Percentiles rank a stretch among this genome's conserved stretches.
These are phyloP conservation scores for Blastobotrys robertii DNA, from an alignment of 805 yeast species.

Conservation along the genomic window DNA sequence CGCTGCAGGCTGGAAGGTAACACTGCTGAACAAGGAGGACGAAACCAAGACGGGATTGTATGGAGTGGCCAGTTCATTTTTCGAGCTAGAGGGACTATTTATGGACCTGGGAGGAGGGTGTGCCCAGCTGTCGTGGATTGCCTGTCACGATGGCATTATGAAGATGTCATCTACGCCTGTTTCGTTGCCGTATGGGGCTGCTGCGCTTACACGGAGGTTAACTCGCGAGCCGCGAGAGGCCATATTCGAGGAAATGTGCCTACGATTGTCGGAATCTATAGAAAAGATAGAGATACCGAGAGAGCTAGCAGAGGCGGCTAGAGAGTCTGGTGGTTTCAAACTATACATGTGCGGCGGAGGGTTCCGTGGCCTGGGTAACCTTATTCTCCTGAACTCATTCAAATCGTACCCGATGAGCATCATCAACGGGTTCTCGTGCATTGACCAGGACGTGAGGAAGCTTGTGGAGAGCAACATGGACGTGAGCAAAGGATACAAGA, in stretches of 20 bases:
- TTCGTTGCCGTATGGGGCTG: slow-evolving; percentile 66
- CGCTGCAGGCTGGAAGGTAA: slow-evolving; percentile 61
- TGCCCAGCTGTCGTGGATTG: slow-evolving; percentile 61
- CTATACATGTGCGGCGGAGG: slow-evolving; percentile 70
- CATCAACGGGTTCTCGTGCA: slow-evolving; percentile 57
- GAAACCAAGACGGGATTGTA: slow-evolving; percentile 62
- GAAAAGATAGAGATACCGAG: slow-evolving; percentile 44
- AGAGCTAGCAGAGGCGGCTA: slow-evolving; percentile 41
- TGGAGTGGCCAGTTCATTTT: slow-evolving; percentile 67
- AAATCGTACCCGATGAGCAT: slow-evolving; percentile 57
- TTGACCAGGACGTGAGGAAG: slow-evolving; percentile 41
- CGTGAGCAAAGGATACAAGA: slow-evolving; percentile 43
- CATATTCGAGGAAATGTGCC: slow-evolving; percentile 44
- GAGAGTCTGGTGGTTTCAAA: slow-evolving; percentile 48
- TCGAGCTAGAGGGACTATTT: slow-evolving; percentile 54
- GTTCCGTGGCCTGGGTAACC: slow-evolving; percentile 57
- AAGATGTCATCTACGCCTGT: slow-evolving; percentile 47
- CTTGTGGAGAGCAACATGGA: slow-evolving; percentile 23
- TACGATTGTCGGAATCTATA: slow-evolving; percentile 42
- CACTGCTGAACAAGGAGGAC: slow-evolving; percentile 47
- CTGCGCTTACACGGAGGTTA: slow-evolving; percentile 49
- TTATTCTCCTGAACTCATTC: slow-evolving; percentile 38
- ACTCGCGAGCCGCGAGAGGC: slow-evolving; percentile 40
- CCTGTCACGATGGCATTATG: slow-evolving; percentile 45
- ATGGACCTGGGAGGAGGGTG: slow-evolving; percentile 71